These are phyloP conservation scores for Fusarium globosum DNA, from an alignment of 2,329 filamentous ascomycete species.

Conservation along the genomic window DNA sequence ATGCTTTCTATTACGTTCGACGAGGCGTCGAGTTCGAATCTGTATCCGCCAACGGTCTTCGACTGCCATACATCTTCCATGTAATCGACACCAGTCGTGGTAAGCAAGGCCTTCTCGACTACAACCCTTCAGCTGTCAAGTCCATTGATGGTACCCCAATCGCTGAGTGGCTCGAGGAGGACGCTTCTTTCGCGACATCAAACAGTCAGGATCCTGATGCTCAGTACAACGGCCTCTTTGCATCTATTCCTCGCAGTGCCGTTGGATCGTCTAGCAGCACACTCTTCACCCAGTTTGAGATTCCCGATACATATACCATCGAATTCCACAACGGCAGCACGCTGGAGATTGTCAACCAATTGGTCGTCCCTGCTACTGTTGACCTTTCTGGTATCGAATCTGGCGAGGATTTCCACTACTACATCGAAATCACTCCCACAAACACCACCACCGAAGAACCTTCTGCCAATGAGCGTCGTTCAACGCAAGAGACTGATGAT, in stretches of 20 bases:
- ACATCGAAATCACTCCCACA: conserved; percentile 28
- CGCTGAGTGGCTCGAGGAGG: conserved; percentile 39
- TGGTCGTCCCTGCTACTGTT: conserved; percentile 19
- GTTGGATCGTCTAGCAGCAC: conserved; percentile 12
- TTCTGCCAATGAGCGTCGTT: conserved; percentile 21
- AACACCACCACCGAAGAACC: conserved; percentile 9
- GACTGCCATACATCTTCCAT: conserved; percentile 35
- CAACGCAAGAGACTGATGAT: not conserved
- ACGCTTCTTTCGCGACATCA: conserved; percentile 21
- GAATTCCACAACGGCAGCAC: conserved; percentile 38
- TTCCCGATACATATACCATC: conserved; percentile 39
- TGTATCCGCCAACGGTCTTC: conserved; percentile 31
- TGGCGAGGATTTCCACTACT: conserved; percentile 37
- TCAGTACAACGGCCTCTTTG: conserved; percentile 40
- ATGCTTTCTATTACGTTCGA: conserved; percentile 31
- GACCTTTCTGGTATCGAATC: conserved; percentile 38
- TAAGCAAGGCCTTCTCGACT: conserved; percentile 27
- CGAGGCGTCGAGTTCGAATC: conserved; percentile 29
- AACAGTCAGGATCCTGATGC: conserved; percentile 42
- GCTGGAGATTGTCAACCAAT: conserved; percentile 22
- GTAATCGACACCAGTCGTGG: conserved; percentile 26
- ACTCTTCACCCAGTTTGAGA: conserved; percentile 32
- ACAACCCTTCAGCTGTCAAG: conserved; percentile 38
- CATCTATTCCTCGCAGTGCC: conserved; percentile 24
- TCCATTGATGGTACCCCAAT: conserved; percentile 37